A percentile compares a stretch with the other conserved stretches of the same genome.
These are phyloP conservation scores for Physcia stellaris DNA, from an alignment of 495 filamentous ascomycete species.

Conservation along the genomic window DNA sequence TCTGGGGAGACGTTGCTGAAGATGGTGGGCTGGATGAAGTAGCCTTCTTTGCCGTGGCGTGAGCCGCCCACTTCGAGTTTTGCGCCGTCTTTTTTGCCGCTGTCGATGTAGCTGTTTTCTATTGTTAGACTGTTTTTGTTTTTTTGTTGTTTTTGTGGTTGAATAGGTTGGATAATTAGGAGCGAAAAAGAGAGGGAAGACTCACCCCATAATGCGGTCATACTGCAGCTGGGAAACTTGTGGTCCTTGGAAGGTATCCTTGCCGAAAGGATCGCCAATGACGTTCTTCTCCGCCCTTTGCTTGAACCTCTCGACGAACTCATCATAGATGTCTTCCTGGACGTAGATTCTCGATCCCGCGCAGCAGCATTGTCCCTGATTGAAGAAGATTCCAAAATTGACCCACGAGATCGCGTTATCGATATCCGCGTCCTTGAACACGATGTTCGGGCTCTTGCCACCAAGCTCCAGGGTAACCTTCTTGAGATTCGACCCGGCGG, in stretches of 20 bases:
- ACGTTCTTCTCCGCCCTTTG: slow-evolving; percentile 66
- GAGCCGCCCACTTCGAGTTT: slow-evolving; percentile 74
- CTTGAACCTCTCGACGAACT: slow-evolving; percentile 84
- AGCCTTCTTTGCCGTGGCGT: slow-evolving; percentile 80
- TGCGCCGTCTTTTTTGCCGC: slow-evolving; percentile 77
- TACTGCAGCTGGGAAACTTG: slow-evolving; percentile 92
- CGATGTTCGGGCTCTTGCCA: slow-evolving; percentile 96
- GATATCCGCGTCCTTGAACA: slow-evolving; percentile 92
- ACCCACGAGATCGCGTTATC: slow-evolving; percentile 95
- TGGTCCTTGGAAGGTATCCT: slow-evolving; percentile 90
- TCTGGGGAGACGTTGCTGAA: slow-evolving; percentile 77
- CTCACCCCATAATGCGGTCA: slow-evolving; percentile 83
- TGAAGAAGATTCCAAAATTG: slow-evolving; percentile 98
- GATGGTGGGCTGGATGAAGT: slow-evolving; percentile 96
- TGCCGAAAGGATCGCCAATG: slow-evolving; percentile 83
- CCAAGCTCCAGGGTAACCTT: slow-evolving; percentile 98
- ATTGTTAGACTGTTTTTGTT: neutral
- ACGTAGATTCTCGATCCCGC: slow-evolving; percentile 93
- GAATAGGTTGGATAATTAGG: too few relatives aligned
- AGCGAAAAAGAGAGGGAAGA: neutral
- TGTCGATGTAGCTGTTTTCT: slow-evolving; percentile 59
- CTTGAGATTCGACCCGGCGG: slow-evolving; percentile 90
- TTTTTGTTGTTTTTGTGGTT: too few relatives aligned
- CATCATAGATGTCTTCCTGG: slow-evolving; percentile 90
- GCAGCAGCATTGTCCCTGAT: slow-evolving; percentile 98